Base-by-base conservation (phyloP, 2,329 filamentous ascomycete genomes). In the Nemania sp. region DNA sequence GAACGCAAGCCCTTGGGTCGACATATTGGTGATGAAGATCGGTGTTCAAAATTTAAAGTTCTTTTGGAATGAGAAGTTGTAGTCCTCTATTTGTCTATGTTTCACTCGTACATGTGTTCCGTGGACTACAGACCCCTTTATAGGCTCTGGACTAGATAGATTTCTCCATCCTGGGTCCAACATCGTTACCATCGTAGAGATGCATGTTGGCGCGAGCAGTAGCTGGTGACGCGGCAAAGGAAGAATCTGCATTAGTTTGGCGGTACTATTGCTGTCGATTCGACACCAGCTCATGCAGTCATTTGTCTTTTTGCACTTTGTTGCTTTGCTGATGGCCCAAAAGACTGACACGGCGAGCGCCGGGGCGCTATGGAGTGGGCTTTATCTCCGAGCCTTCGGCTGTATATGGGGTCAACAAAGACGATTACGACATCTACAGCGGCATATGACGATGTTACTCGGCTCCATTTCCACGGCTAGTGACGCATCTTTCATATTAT, bases 91-190 rank as follows among this genome's bases (percentile, higher is more conserved):
- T 34, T 56, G 56, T 14, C 48, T 46, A 8, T 53, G 49, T 22
- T 46, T 49, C 12, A 56, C n/a, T 8, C 53, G 46, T 17, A 56
- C 42, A 41, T 49, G 56, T 39, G 57, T 49, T 37, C 54, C 53
- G 37, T 57, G 56, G 39, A 56, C 53, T 2, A 46, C 57, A 15
- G 28, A 48, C 33, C 54, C 49, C 46, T 59, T 59, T 59, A 59
- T 59, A 58, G 56, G 48, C 56, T 56, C 56, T 40, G 14, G n/a
- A n/a, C n/a, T n/a, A n/a, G n/a, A n/a, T n/a, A n/a, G n/a, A n/a
- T n/a, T n/a, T n/a, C n/a, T 31, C 23, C 20, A 22, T 12, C 17
- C 5, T 15, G 2, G 6, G 4, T 26, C 28, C 12, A 12, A 28
- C 17, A 11, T 20, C 37, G 46, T 41, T 3, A 37, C 12, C 6